Evolutionary conservation across 116 monocot species (phyloP), one percentile per base, ranked within the genome.

Genomic region (Cymodocea nodosa): DNA sequence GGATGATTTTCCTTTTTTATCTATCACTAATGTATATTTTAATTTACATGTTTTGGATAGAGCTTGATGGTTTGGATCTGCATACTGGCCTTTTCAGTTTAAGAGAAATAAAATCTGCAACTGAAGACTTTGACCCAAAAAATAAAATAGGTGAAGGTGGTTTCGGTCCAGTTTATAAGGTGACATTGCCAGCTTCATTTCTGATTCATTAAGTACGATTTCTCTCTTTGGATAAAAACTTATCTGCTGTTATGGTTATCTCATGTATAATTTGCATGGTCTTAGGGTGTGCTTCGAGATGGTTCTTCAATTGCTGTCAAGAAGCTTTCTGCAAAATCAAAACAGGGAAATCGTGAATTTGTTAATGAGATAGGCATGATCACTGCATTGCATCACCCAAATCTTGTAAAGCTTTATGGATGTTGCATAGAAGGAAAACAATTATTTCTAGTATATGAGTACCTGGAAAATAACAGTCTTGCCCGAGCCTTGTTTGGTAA

Each of bases 341-440:
- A 65, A 44, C 83, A 83, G 72, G 83, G 83, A 35, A 79, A 75
- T 48, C 75, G 76, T 22, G 83, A 83, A 66, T 83, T 83, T 79
- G 15, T 83, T 24, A 83, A 75, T 73, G 83, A 83, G 51, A 69
- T 78, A 56, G 79, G 83, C 25, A 73, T 83, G 64, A 79, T 83
- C 14, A 75, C 83, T 58, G 75, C 83, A 6, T 30, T 79, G 36
- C 74, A 78, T 30, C 83, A 83, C 57, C 79, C 73, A 56, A 78
- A 83, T 69, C 83, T 83, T 56, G 83, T 83, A 35, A 83, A 75
- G 51, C 73, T 83, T n/a, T 39, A 39, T 39, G 39, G 39, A 39
- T 39, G 39, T 39, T 39, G 39, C 39, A 39, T 39, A 6, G 39
- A 39, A 39, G 39, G 39, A 39, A 39, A 39, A 6, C 39, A 39